phyloP scores from a whole-genome alignment of 352 stramenopile genomes.

The Phytophthora tentaculata region DNA sequence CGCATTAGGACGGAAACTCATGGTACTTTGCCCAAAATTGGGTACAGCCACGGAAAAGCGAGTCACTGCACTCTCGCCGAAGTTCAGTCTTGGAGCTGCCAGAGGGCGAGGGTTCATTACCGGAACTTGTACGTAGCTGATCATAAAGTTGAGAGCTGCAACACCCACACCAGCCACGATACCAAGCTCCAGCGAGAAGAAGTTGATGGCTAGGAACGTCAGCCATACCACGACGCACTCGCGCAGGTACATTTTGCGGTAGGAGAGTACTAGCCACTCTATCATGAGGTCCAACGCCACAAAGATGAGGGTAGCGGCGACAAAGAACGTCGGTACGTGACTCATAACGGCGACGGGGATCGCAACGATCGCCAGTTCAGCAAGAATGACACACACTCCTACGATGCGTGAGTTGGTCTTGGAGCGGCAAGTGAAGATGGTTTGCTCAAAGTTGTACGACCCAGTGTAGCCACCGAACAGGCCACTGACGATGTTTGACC shows the following conservation, averaged over 20 bases:
- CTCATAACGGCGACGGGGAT: slow-evolving; percentile 93
- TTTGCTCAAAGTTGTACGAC: slow-evolving; percentile 98
- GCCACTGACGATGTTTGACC: slow-evolving; percentile 95
- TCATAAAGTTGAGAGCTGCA: slow-evolving; percentile 81
- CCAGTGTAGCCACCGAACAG: slow-evolving; percentile 96
- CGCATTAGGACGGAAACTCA: slow-evolving; percentile 22
- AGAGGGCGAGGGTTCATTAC: slow-evolving; percentile 55
- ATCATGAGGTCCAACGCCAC: slow-evolving; percentile 97
- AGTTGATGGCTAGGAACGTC: slow-evolving; percentile 94
- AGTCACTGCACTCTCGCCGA: slow-evolving; percentile 52
- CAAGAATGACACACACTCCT: slow-evolving; percentile 86
- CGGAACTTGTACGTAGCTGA: slow-evolving; percentile 69
- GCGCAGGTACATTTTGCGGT: slow-evolving; percentile 72
- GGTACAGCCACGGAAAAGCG: slow-evolving; percentile 58
- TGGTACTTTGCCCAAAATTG: slow-evolving; percentile 27
- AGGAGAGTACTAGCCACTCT: slow-evolving; percentile 94
- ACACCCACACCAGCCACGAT: slow-evolving; percentile 92
- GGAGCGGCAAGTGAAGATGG: slow-evolving; percentile 96
- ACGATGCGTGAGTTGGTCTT: slow-evolving; percentile 90
- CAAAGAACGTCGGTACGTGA: slow-evolving; percentile 97
- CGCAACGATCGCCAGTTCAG: slow-evolving; percentile 84
- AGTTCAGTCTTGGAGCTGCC: slow-evolving; percentile 43
- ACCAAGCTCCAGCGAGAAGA: slow-evolving; percentile 93
- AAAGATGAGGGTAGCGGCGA: slow-evolving; percentile 95
- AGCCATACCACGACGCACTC: slow-evolving; percentile 93